phyloP scores from a whole-genome alignment of 108 stramenopile species.

The Cyclotella cryptica region DNA sequence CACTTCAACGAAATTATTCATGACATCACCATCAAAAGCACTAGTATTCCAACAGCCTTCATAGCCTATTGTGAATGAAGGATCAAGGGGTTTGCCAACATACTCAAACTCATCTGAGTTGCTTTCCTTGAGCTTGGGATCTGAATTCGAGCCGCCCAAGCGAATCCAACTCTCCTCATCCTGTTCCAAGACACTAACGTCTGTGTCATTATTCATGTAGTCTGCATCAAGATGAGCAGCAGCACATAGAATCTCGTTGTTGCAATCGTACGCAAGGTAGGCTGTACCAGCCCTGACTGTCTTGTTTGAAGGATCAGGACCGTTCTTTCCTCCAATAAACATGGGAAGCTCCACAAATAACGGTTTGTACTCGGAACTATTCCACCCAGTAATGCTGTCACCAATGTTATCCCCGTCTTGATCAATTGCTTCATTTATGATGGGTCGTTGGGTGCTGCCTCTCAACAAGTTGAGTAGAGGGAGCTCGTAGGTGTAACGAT shows the following conservation, averaged over 20 bases:
- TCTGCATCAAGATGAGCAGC: conserved; percentile 4
- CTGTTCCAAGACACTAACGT: not conserved
- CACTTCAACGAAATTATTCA: conserved; percentile 10
- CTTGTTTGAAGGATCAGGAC: not conserved
- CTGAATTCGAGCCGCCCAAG: not conserved
- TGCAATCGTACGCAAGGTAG: conserved; percentile 3
- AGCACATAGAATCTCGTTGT: conserved; percentile 12
- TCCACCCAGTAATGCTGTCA: conserved; percentile 3
- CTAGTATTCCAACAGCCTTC: conserved; percentile 14
- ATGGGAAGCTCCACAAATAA: conserved; percentile 3
- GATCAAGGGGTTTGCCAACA: not conserved
- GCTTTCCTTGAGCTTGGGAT: conserved; percentile 2
- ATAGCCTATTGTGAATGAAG: not conserved
- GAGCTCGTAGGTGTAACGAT: not conserved
- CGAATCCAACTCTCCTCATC: conserved; percentile 15
- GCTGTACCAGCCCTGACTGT: conserved; percentile 1
- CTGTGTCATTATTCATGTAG: not conserved
- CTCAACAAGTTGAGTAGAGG: not conserved
- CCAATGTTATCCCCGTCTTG: conserved; percentile 5
- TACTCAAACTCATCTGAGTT: conserved; percentile 9
- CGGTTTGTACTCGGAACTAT: not conserved
- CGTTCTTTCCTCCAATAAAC: conserved; percentile 16
- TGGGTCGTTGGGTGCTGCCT: conserved; percentile 2
- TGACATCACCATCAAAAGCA: not conserved
- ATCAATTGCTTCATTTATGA: conserved; percentile 3